Base-by-base conservation (phyloP, 371 early-diverging fungal species). In the Rhizopus arrhizus region DNA sequence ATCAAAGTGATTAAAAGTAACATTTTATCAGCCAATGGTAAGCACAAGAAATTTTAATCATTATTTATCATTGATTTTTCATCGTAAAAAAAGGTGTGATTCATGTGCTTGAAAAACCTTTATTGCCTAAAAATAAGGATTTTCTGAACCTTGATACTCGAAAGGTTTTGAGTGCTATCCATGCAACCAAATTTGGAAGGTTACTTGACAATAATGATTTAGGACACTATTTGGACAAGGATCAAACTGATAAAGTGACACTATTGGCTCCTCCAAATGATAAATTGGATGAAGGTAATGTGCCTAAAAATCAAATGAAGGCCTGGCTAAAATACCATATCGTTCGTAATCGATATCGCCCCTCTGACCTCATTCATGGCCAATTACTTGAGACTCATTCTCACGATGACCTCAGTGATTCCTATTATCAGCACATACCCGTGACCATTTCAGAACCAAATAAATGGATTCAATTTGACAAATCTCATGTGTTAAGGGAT, bases 311-410 rank as follows among this genome's bases (percentile, higher is more conserved):
- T 16, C 53, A 60, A 35, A 42, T 64, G 40, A 59, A 53, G 4
- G 60, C 70, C 2, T 72, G 77, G 69, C 64, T 86, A 0, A 61
- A 65, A 10, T 86, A 86, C 59, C 86, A 86, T 58, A 62, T 86
- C 33, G 50, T 86, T 2, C 58, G 66, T 7, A 79, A 80, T 9
- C 66, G 59, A 7, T 73, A 64, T 54, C 40, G 59, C 10, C 59
- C 64, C 1, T 16, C 66, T 0, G 68, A 65, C n/a, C 62, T 86
- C 1, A 41, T 55, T 5, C 81, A 86, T 45, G 73, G 75, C 8
- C 63, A 70, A 3, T 60, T 86, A 1, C 47, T 84, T 54, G 59
- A 70, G 51, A 81, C 86, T 1, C 75, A 78, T 41, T 68, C 83
- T 11, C 54, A 65, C 6, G 70, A 72, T 32, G 45, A 57, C 12